Evolutionary conservation across 306 rosid species (phyloP).

Genomic region (Potentilla sterilis): DNA sequence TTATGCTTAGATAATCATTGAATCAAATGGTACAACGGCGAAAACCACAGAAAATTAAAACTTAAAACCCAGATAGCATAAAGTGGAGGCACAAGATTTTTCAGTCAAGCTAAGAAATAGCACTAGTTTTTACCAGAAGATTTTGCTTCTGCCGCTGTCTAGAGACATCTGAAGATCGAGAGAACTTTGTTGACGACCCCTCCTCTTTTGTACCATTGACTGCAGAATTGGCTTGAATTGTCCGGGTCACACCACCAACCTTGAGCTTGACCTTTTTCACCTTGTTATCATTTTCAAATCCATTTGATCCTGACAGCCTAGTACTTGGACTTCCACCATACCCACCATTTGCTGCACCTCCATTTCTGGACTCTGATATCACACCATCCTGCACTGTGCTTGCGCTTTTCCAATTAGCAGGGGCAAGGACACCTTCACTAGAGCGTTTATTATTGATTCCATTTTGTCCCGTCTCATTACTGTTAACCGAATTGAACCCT

Average conservation of each 20-base stretch:
- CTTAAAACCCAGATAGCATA: background rate
- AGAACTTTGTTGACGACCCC: constrained; percentile 43
- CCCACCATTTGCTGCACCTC: constrained; percentile 46
- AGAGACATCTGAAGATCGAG: constrained; percentile 49
- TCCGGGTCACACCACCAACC: constrained; percentile 73
- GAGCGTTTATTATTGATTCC: constrained; percentile 54
- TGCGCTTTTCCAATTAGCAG: constrained; percentile 81
- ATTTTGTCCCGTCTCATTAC: constrained; percentile 44
- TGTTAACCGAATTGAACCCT: constrained; percentile 48
- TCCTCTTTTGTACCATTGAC: constrained; percentile 59
- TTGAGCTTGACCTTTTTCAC: constrained; percentile 86
- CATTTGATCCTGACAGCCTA: constrained; percentile 60
- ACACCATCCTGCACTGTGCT: constrained; percentile 43
- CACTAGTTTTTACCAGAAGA: constrained; percentile 48
- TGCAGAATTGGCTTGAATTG: constrained; percentile 71
- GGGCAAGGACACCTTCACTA: constrained; percentile 90
- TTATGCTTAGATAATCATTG: background rate
- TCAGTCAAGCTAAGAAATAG: constrained; percentile 16
- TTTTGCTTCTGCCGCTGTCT: constrained; percentile 51
- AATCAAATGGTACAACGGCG: background rate
- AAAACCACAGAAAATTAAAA: background rate
- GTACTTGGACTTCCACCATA: constrained; percentile 49
- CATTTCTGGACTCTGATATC: constrained; percentile 44
- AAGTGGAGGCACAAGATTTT: background rate
- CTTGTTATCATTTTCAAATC: constrained; percentile 59